These are phyloP conservation scores for Coprinellus aureogranulatus DNA, from an alignment of 768 basidiomycete species.

Conservation along the genomic window DNA sequence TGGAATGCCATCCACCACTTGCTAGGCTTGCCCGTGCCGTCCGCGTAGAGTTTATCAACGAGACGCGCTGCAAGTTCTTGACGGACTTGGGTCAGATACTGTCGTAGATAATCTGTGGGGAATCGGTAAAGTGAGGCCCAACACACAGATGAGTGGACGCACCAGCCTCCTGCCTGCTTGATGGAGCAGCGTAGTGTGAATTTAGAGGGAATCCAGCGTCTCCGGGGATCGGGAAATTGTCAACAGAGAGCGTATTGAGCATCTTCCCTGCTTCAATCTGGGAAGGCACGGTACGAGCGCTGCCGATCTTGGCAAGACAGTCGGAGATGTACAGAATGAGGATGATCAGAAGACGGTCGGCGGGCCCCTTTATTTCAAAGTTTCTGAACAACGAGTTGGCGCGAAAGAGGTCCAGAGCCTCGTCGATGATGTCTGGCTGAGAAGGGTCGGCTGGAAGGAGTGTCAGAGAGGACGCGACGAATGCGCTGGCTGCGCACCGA, in stretches of 20 bases:
- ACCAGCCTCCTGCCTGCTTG: slow-evolving; percentile 80
- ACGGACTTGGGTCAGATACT: slow-evolving; percentile 88
- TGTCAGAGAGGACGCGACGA: slow-evolving; percentile 12
- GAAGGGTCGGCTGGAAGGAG: slow-evolving; percentile 65
- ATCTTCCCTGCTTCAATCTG: slow-evolving; percentile 85
- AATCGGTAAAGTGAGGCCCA: slow-evolving; percentile 9
- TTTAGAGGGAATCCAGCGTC: slow-evolving; percentile 95
- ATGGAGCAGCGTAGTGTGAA: slow-evolving; percentile 82
- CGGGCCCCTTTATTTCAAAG: slow-evolving; percentile 98
- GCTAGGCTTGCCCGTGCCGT: slow-evolving; percentile 91
- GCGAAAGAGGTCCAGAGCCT: slow-evolving; percentile 93
- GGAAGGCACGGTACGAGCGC: slow-evolving; percentile 60
- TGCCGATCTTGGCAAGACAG: slow-evolving; percentile 88
- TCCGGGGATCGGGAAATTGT: slow-evolving; percentile 90
- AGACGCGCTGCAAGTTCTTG: slow-evolving; percentile 88
- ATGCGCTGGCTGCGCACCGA: slow-evolving; percentile 43
- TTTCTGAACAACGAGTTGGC: slow-evolving; percentile 99
- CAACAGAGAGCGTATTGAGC: slow-evolving; percentile 90
- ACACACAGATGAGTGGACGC: slow-evolving; percentile 10
- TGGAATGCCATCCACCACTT: slow-evolving; percentile 99
- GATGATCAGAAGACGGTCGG: slow-evolving; percentile 93
- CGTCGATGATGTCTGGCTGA: slow-evolving; percentile 88
- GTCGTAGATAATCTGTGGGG: slow-evolving; percentile 75
- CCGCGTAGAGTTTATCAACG: slow-evolving; percentile 85
- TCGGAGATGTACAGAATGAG: slow-evolving; percentile 98